These are phyloP conservation scores for Leishmania aethiopica DNA, from an alignment of 208 protist species.

Conservation along the genomic window DNA sequence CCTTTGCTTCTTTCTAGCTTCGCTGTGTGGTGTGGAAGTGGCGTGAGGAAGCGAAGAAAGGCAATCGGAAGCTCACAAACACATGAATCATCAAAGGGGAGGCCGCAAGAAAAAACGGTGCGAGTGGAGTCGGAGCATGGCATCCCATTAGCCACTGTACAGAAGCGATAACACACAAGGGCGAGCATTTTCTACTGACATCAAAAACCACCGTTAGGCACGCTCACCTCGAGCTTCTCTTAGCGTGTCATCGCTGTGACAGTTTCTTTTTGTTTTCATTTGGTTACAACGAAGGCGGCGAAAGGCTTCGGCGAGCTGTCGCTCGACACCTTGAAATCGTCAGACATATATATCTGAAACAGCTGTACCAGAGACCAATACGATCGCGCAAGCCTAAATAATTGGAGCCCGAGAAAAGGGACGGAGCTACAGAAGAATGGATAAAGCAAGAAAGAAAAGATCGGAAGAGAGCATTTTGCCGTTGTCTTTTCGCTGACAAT, in stretches of 20 bases:
- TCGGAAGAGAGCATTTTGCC: not conserved
- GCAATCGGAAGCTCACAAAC: not conserved
- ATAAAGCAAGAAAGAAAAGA: conserved; percentile 12
- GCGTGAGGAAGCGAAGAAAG: not conserved
- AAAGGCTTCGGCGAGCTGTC: not conserved
- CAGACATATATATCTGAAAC: not conserved
- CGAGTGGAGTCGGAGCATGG: not conserved
- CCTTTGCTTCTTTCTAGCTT: not conserved
- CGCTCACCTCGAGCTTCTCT: not conserved
- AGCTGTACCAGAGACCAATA: not conserved
- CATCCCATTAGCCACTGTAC: not conserved
- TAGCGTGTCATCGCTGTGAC: not conserved
- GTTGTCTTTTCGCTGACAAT: not conserved
- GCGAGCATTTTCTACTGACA: not conserved
- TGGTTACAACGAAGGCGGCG: not conserved
- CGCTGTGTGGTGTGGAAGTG: not conserved
- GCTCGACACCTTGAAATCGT: not conserved
- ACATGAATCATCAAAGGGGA: not conserved
- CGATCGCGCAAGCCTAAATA: not conserved
- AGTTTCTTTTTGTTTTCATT: not conserved
- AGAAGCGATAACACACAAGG: not conserved
- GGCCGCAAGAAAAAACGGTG: conserved; percentile 3
- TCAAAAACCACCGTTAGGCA: not conserved
- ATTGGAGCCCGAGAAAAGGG: not conserved
- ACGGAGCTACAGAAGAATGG: not conserved